These are phyloP conservation scores for Carex scoparia DNA, from an alignment of 176 grass and related monocot genomes.

Conservation along the genomic window DNA sequence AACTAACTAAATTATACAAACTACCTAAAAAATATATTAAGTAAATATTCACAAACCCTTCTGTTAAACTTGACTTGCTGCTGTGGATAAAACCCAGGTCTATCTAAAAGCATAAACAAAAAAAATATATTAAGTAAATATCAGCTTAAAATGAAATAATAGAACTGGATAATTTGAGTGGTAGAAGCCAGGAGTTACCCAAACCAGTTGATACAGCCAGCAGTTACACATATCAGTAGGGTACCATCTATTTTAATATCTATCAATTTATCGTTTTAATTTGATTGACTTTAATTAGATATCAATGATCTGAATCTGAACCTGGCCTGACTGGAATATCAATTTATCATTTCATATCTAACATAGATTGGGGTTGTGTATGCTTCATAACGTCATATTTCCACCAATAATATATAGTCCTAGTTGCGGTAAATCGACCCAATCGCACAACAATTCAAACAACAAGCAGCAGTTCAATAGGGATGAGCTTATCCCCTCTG, in stretches of 20 bases:
- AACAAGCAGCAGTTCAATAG: too few relatives aligned
- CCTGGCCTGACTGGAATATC: neutral
- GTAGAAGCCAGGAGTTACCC: neutral
- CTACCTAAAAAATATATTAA: too few relatives aligned
- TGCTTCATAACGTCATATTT: too few relatives aligned
- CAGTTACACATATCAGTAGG: neutral
- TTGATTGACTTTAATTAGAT: neutral
- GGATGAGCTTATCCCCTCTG: too few relatives aligned
- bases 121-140: too few relatives aligned
- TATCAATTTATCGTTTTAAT: neutral
- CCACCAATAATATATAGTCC: too few relatives aligned
- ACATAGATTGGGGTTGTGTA: too few relatives aligned
- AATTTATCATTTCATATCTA: too few relatives aligned
- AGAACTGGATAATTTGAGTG: neutral
- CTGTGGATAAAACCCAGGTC: conserved; percentile 10
- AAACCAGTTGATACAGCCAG: neutral
- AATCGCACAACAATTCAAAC: too few relatives aligned
- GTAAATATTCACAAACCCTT: conserved; percentile 23
- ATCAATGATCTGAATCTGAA: neutral
- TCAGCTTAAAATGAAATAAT: too few relatives aligned
- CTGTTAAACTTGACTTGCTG: conserved; percentile 21
- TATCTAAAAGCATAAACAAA: conserved; percentile 21
- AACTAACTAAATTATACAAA: too few relatives aligned
- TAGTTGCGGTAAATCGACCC: too few relatives aligned
- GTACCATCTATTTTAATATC: neutral